Evolutionary conservation across 2,329 filamentous ascomycete genomes (phyloP), one percentile per base, ranked within the genome.

Genomic region (Akanthomyces muscarius): DNA sequence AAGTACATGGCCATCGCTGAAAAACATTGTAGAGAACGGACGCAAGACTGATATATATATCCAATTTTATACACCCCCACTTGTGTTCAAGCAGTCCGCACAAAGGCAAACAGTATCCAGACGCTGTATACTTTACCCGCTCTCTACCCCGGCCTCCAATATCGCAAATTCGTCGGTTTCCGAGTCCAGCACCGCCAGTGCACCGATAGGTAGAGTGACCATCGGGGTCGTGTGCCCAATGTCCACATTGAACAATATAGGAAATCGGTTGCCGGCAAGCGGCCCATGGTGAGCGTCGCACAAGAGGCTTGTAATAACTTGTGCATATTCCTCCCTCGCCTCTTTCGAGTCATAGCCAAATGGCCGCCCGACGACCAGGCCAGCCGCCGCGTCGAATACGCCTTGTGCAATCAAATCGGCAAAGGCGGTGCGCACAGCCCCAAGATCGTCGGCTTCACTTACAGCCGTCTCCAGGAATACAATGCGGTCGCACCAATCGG

Each of bases 181-280:
- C 0, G 75, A 76, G 65, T 80, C 77, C 45, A 80, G 57, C 36
- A 68, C 65, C 18, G 70, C 76, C 64, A 78, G 47, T 1, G 72
- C 71, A 67, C 77, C 77, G 48, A 69, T 73, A 0, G 76, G 77
- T 30, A 80, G 63, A 0, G 78, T 80, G 5, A 80, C 69, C 66
- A 79, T 72, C 0, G 78, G 77, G 10, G 69, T 70, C 0, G 77
- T 78, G 65, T 80, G 77, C 0, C 78, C 78, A 51, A 80, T 68
- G 50, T 80, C 78, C 0, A 80, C 74, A 28, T 74, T 73, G 10
- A 76, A 75, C 58, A 80, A 38, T 11, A 80, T 77, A 0, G 78
- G 78, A 59, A 79, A 78, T 52, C 66, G 68, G 18, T 64, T 70
- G 2, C 68, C 66, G 0, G 69, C 74, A 48, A 75, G 21, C 2